These are phyloP conservation scores for Benincasa hispida DNA, from an alignment of 306 rosid genomes.

Conservation along the genomic window DNA sequence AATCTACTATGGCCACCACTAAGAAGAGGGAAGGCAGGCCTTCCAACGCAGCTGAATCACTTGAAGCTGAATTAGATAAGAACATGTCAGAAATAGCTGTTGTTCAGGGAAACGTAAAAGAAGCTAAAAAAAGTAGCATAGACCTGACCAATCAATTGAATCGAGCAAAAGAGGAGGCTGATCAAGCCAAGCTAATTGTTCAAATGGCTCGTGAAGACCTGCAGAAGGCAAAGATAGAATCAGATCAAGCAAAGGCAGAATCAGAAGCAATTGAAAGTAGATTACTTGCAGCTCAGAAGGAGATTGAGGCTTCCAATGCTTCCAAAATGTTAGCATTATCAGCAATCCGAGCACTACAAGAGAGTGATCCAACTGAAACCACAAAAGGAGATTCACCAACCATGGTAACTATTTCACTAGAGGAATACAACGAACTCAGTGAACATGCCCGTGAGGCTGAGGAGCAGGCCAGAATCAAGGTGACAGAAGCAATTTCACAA, in stretches of 20 bases:
- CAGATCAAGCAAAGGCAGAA: slow-evolving; percentile 81
- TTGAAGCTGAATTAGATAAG: slow-evolving; percentile 69
- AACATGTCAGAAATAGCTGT: slow-evolving; percentile 67
- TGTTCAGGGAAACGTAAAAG: slow-evolving; percentile 72
- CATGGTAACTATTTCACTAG: slow-evolving; percentile 71
- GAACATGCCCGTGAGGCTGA: slow-evolving; percentile 80
- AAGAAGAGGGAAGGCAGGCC: slow-evolving; percentile 86
- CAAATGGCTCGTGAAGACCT: slow-evolving; percentile 56
- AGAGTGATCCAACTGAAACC: slow-evolving; percentile 50
- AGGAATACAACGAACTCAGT: slow-evolving; percentile 88
- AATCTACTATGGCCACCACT: slow-evolving; percentile 41
- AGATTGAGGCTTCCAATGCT: slow-evolving; percentile 89
- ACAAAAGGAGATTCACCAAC: slow-evolving; percentile 32
- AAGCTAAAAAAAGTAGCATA: slow-evolving; percentile 48
- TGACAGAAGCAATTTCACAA: slow-evolving; percentile 58
- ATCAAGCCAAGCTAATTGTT: slow-evolving; percentile 58
- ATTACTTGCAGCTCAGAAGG: slow-evolving; percentile 81
- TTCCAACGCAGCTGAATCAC: slow-evolving; percentile 60
- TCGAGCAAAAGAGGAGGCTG: slow-evolving; percentile 63
- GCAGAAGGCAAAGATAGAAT: slow-evolving; percentile 62
- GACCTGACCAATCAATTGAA: slow-evolving; percentile 67
- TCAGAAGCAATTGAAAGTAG: slow-evolving; percentile 70
- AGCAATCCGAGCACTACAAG: slow-evolving; percentile 86
- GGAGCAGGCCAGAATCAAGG: slow-evolving; percentile 69
- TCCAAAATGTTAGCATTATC: slow-evolving; percentile 69